Evolutionary conservation across 345 rosid species (phyloP), one percentile per base, ranked within the genome.

Genomic region (Pistacia vera): DNA sequence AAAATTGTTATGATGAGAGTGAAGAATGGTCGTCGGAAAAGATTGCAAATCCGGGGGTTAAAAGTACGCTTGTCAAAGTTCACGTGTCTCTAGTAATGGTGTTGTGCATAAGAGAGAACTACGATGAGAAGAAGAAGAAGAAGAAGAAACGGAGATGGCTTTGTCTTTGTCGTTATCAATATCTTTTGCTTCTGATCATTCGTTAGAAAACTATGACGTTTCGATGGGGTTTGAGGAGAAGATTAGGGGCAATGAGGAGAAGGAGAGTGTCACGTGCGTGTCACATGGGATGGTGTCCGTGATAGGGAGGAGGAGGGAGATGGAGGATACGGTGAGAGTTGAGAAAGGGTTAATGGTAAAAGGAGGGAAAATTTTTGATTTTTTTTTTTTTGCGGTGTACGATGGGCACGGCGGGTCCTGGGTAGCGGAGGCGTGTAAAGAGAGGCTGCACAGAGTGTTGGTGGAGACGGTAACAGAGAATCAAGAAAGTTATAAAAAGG

Each of bases 331-430:
- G 4, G 86, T 82, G 83, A 86, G 78, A 51, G 87, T 82, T 64
- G 89, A 84, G 69, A 18, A 79, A 35, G 93, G 90, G 25, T 86
- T 87, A 48, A 56, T 71, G 77, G 68, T 28, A 1, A 75, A 72
- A 63, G 76, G 75, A 18, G 79, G 72, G 0, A 82, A 64, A 17
- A 60, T 48, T 56, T 90, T 77, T 33, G 91, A 88, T n/a, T 22
- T 22, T 22, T 22, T 22, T 56, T 90, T 86, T 72, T 90, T 79
- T 25, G 92, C 90, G 41, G 92, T 90, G 11, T 90, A 84, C 18
- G 95, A 91, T 69, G 95, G 95, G 14, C 93, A 91, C 80, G 95
- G 95, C 8, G 95, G 95, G 11, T 51, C 88, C 5, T 73, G 75
- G 41, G 95, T 91, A 81, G 91, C 93, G 67, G 88, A 84, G 75